Evolutionary conservation across 2,329 filamentous ascomycete genomes (phyloP), one percentile per base, ranked within the genome.

Genomic region (Grosmannia penicillata): DNA sequence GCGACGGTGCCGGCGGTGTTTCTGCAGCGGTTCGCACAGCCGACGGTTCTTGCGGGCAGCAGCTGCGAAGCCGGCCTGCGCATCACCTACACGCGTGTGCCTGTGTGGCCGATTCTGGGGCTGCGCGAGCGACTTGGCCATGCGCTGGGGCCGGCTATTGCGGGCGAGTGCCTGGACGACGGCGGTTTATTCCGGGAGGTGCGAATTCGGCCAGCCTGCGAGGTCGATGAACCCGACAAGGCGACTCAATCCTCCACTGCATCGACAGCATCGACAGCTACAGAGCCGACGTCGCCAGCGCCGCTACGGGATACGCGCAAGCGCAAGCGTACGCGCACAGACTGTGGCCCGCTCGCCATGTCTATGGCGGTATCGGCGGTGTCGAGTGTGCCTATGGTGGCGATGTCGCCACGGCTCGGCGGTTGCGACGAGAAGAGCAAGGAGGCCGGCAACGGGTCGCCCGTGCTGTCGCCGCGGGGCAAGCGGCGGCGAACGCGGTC

Each of bases 31-130:
- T 72, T 75, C 38, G 58, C 70, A 39, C 47, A 62, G 13, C 70
- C 70, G 0, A 53, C 56, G 37, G 62, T 57, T 38, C 56, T 57
- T 2, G 61, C 1, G 21, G 4, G 18, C 15, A 2, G 8, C 21
- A 3, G 9, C 13, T 29, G 39, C 8, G 33, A 37, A 11, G 45
- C 49, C 3, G 59, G 60, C 3, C 53, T 75, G 42, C 54, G 54
- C 26, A 65, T 75, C 17, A 56, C 63, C 25, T 65, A 66, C 48
- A 56, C 57, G 2, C 59, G 59, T 8, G 65, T 75, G 2, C 63
- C 65, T 0, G 58, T 68, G 21, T 74, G 68, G 67, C 71, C 71
- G 0, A 58, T 72, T 6, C 49, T 70, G 1, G 70, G 70, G 4
- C 58, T 75, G 7, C 64, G 65, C 42, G 69, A 74, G 49, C 62